Evolutionary conservation across 1,139 yeast species (phyloP), one percentile per base, ranked within the genome.

Genomic region (Hanseniaspora gamundiae): DNA sequence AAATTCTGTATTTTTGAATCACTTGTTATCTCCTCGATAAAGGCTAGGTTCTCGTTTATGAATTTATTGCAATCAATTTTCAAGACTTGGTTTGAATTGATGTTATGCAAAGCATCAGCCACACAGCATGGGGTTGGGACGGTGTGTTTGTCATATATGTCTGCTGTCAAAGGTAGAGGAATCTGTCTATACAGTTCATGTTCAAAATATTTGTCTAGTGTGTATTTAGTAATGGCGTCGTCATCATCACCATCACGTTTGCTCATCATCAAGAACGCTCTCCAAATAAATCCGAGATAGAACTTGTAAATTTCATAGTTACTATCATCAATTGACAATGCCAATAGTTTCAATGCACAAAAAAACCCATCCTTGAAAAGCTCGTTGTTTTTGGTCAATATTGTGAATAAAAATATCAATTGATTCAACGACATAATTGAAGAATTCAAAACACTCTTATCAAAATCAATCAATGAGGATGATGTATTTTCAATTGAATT

Each of bases 211-310:
- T 50, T 45, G 8, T 51, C 29, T 29, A 78, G 54, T 0, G 81
- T 73, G 43, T 64, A 63, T 55, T 61, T 78, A n/a, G 78, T 58
- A 0, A 67, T 65, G 27, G n/a, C n/a, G n/a, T 64, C 61, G 10
- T 70, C 66, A 27, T 66, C 60, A n/a, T 65, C 60, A 20, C 76
- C 56, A 6, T 57, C 48, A 84, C 86, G 79, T 51, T 77, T 74
- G 51, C 78, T 80, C 1, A 73, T 68, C n/a, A 76, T 54, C 9
- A 82, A 62, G 40, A 81, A 67, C 47, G 91, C 67, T 52, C 78
- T 66, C 91, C 93, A 82, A 2, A 80, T 64, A 14, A 70, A 55
- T 14, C 62, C 60, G 42, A 62, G 65, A 41, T 56, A 42, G 24
- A 51, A 49, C 28, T 64, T 60, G 13, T 62, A 50, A 2, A 48